Percentiles rank a stretch among this genome's conserved stretches.
phyloP scores from a whole-genome alignment of 2,329 filamentous ascomycete species.

The Aspergillus alliaceus region DNA sequence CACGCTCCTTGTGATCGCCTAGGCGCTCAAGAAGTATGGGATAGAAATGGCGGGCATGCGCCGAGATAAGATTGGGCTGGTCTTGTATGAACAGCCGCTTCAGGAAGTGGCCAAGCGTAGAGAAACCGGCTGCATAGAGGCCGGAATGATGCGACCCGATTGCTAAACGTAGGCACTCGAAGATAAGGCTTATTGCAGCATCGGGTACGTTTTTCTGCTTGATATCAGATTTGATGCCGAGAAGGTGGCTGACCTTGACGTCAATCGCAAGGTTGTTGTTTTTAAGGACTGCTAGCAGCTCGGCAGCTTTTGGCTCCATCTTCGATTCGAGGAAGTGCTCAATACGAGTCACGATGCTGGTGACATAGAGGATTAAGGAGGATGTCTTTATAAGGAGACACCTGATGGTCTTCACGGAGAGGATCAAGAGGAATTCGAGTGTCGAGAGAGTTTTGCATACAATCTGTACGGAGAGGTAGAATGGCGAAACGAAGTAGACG shows the following conservation, averaged over 20 bases:
- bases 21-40: conserved; percentile 79
- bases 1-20: conserved; percentile 84
- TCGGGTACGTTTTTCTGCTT: conserved; percentile 91
- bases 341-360: conserved; percentile 12
- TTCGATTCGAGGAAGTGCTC: conserved; percentile 14
- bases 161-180: conserved; percentile 76
- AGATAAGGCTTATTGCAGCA: conserved; percentile 65
- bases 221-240: conserved; percentile 78
- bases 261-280: conserved; percentile 68
- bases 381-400: not conserved
- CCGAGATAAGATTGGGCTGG: conserved; percentile 67
- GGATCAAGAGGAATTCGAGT: not conserved
- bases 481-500: not conserved
- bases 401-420: not conserved
- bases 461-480: not conserved
- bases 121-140: conserved; percentile 80
- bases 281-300: conserved; percentile 55
- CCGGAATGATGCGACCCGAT: conserved; percentile 74
- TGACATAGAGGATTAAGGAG: conserved; percentile 15
- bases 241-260: conserved; percentile 69
- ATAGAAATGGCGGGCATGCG: conserved; percentile 69
- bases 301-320: conserved; percentile 60
- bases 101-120: conserved; percentile 81
- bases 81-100: conserved; percentile 86
- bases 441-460: not conserved